phyloP scores from a whole-genome alignment of 768 basidiomycete species.

The Pleurotus citrinopileatus region DNA sequence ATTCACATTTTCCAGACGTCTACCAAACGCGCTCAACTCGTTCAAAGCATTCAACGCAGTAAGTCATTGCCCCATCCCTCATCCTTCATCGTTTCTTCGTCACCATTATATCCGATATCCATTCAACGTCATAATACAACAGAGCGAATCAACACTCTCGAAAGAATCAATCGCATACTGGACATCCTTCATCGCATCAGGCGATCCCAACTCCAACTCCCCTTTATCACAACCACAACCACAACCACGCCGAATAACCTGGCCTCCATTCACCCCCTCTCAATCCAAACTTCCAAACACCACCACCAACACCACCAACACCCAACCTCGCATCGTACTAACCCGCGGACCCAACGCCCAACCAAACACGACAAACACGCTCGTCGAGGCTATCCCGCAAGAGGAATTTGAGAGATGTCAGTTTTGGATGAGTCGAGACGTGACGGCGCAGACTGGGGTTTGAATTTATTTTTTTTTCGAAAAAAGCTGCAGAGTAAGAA shows the following conservation, averaged over 20 bases:
- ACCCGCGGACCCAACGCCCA: conserved; percentile 22
- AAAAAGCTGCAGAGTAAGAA: too few species aligned
- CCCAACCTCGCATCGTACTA: conserved; percentile 21
- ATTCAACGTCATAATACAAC: not conserved
- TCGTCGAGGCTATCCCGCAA: conserved; percentile 18
- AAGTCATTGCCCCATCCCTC: not conserved
- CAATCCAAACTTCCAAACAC: not conserved
- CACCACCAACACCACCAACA: not conserved
- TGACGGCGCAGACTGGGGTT: not conserved
- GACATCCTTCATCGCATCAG: conserved; percentile 37
- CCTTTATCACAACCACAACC: too few species aligned
- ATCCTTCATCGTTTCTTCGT: not conserved
- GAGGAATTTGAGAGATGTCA: not conserved
- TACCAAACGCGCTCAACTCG: conserved; percentile 30
- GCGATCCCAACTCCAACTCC: conserved; percentile 25
- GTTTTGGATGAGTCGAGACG: not conserved
- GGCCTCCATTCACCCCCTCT: conserved; percentile 23
- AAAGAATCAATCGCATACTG: conserved; percentile 40
- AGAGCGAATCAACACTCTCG: conserved; percentile 36
- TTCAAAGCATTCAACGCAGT: conserved; percentile 37
- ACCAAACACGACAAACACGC: conserved; percentile 22
- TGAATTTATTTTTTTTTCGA: too few species aligned
- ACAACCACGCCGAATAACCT: conserved; percentile 21
- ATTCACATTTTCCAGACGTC: conserved; percentile 14
- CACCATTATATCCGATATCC: too few species aligned